Conservation (phyloP, 164 flowering plant genomes). For the Taxillus chinensis region DNA sequence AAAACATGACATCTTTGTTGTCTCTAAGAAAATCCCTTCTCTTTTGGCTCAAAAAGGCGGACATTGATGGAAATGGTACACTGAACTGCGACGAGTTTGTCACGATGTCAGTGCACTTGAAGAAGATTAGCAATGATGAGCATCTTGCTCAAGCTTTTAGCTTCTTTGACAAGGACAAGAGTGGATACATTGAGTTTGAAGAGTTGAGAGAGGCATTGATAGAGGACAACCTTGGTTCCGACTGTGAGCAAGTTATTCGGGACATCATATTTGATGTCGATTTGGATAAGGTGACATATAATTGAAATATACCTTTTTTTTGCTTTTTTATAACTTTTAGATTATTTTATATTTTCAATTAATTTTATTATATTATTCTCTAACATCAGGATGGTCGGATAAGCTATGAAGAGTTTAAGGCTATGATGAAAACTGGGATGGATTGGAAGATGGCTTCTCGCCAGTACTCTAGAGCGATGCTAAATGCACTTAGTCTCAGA, state of each 20-base stretch:
- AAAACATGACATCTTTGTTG: too few relatives aligned
- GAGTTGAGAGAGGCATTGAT: constrained; percentile 51
- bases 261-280: constrained; percentile 68
- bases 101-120: constrained; percentile 57
- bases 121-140: constrained; percentile 44
- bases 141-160: constrained; percentile 47
- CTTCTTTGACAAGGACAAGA: constrained; percentile 60
- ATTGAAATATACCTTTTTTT: neutral
- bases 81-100: constrained; percentile 66
- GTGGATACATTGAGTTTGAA: constrained; percentile 66
- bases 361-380: too few relatives aligned
- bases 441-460: constrained; percentile 81
- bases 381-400: constrained; percentile 67
- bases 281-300: constrained; percentile 42
- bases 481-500: constrained; percentile 58
- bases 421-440: constrained; percentile 66
- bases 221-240: constrained; percentile 35
- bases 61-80: constrained; percentile 58
- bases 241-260: constrained; percentile 36
- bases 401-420: constrained; percentile 59
- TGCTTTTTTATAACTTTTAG: neutral
- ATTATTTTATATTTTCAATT: neutral
- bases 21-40: neutral
- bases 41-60: constrained; percentile 33
- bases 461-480: constrained; percentile 66